phyloP scores from a whole-genome alignment of 352 stramenopile species.

The Phytophthora kernoviae region DNA sequence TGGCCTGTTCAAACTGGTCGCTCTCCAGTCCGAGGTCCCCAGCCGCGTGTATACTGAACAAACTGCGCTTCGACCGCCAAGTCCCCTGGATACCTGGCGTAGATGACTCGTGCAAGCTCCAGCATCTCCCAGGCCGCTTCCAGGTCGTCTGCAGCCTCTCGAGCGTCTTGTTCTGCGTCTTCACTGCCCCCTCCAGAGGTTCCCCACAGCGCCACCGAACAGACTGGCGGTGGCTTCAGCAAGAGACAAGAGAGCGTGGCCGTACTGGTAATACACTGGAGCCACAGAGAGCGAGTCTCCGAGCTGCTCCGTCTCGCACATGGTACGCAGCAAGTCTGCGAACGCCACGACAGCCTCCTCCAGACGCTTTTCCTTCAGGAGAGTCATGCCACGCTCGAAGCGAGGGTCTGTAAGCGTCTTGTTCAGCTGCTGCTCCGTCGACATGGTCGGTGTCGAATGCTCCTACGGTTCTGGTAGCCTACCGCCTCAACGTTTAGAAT shows the following conservation, averaged over 20 bases:
- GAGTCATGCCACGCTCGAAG: constrained; percentile 66
- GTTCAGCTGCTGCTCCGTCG: constrained; percentile 38
- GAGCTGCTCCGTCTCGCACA: constrained; percentile 81
- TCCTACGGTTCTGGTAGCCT: background rate
- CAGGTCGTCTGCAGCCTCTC: constrained; percentile 67
- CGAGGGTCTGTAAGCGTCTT: constrained; percentile 74
- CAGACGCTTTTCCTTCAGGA: constrained; percentile 82
- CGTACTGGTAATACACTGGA: constrained; percentile 86
- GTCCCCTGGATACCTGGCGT: constrained; percentile 72
- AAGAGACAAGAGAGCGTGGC: constrained; percentile 77
- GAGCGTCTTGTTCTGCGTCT: constrained; percentile 64
- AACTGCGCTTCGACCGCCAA: constrained; percentile 77
- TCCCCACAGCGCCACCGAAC: constrained; percentile 50
- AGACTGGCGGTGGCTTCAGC: constrained; percentile 68
- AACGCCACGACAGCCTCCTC: constrained; percentile 82
- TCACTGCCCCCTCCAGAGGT: constrained; percentile 11
- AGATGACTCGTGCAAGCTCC: constrained; percentile 83
- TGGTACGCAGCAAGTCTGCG: constrained; percentile 78
- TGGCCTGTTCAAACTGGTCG: constrained; percentile 79
- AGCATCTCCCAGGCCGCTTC: constrained; percentile 89
- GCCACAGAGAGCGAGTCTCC: constrained; percentile 66
- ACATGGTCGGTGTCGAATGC: constrained; percentile 1
- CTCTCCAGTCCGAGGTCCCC: constrained; percentile 82
- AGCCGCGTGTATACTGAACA: constrained; percentile 81
- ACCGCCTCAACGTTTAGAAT: constrained; percentile 4